Evolutionary conservation across 2,329 filamentous ascomycete species (phyloP).

Genomic region (Rosellinia necatrix): DNA sequence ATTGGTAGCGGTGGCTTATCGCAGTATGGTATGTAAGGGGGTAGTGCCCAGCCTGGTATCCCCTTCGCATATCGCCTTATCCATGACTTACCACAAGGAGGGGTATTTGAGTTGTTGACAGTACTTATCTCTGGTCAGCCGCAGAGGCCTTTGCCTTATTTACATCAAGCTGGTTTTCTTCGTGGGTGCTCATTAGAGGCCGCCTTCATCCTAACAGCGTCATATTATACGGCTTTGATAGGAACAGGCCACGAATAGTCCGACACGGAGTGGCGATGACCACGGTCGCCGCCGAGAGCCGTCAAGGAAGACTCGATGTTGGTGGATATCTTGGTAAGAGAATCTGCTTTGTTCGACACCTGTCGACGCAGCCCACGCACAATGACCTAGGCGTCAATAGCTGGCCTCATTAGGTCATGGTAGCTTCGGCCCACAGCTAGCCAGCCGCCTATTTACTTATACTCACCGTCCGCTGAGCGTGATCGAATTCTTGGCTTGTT

Average conservation of each 20-base stretch:
- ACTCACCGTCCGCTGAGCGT: neutral
- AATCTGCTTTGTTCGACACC: neutral
- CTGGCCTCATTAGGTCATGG: neutral
- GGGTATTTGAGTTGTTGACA: slow-evolving; percentile 18
- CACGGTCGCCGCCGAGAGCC: slow-evolving; percentile 15
- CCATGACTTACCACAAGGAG: neutral
- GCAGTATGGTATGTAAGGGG: too few species aligned
- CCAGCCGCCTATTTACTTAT: neutral
- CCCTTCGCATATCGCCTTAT: too few species aligned
- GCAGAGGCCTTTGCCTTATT: slow-evolving; percentile 17
- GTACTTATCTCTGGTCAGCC: slow-evolving; percentile 11
- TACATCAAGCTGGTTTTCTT: too few species aligned
- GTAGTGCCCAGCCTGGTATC: too few species aligned
- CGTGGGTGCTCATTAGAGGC: too few species aligned
- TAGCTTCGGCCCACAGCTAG: slow-evolving; percentile 8
- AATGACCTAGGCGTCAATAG: neutral
- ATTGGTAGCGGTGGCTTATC: slow-evolving; percentile 19
- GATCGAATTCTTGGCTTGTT: neutral
- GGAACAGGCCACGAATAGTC: too few species aligned
- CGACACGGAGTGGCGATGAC: too few species aligned
- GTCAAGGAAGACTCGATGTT: neutral
- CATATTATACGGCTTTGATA: neutral
- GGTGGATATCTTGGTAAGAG: slow-evolving; percentile 1
- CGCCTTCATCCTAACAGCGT: too few species aligned
- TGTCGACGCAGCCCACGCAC: neutral